Evolutionary conservation across 2,329 filamentous ascomycete species (phyloP), one percentile per base, ranked within the genome.

Genomic region (Stenocarpella maydis): DNA sequence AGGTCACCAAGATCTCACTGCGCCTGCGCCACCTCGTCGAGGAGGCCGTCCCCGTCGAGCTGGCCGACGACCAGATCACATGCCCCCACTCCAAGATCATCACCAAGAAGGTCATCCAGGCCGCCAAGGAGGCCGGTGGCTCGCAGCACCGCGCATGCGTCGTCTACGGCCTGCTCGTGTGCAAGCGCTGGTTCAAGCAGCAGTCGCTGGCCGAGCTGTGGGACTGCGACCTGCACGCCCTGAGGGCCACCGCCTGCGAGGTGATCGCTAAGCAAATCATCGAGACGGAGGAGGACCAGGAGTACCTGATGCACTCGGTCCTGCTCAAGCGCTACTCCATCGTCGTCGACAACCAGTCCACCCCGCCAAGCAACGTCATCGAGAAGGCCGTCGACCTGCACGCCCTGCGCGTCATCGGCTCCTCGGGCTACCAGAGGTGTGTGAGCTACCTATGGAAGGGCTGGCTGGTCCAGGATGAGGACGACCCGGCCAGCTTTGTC

Each of bases 391-490:
- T 98, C 43, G 96, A 99, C 76, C 82, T 98, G 31, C 96, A 99
- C 78, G 94, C 95, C 1, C 84, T 98, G 54, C 86, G 88, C 17
- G 90, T 99, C 58, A 98, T 98, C 72, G 94, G 94, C 2, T 95
- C 92, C 0, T 94, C 93, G 0, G 95, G 96, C 31, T 99, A 98
- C 79, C 96, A 98, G 74, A 97, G 97, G 82, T 98, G 95, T 77
- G 94, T 98, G 76, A 89, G 87, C 72, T 94, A 97, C 77, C 89
- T 99, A 10, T 99, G 96, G 96, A 89, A 90, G 71, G 96, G 96
- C 26, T 99, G 96, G 96, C 85, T 98, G 10, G 90, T 97, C n/a
- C 96, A 99, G 78, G 94, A 98, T 74, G 94, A 98, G 75, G 87
- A 95, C 61, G 95, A 98, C 74, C 92, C 95, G 0, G 90, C 91